These are phyloP conservation scores for Rossbeevera mucosa DNA, from an alignment of 768 basidiomycete species.

Conservation along the genomic window DNA sequence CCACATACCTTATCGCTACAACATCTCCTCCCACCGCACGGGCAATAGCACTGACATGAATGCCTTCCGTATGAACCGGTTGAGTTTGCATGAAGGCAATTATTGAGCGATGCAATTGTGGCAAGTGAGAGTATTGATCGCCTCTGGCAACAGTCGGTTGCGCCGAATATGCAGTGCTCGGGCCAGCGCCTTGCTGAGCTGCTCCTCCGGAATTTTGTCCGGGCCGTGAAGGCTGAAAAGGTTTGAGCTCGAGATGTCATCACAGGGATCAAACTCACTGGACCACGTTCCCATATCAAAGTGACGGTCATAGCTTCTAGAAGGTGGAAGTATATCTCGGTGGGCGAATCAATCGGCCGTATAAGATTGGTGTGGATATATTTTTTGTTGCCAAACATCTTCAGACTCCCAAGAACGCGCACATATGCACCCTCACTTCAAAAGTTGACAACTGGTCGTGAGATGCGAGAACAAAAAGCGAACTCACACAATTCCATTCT, in stretches of 20 bases:
- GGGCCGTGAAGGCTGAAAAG: constrained; percentile 31
- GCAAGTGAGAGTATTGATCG: constrained; percentile 53
- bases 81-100: constrained; percentile 55
- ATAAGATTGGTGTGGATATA: constrained; percentile 80
- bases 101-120: constrained; percentile 58
- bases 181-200: constrained; percentile 8
- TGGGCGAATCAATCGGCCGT: constrained; percentile 58
- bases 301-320: constrained; percentile 70
- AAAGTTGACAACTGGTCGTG: not conserved
- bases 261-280: constrained; percentile 39
- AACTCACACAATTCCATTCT: constrained; percentile 44
- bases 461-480: constrained; percentile 1
- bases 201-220: constrained; percentile 21
- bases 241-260: not conserved
- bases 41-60: constrained; percentile 70
- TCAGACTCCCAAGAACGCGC: constrained; percentile 76
- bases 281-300: constrained; percentile 61
- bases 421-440: constrained; percentile 72
- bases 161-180: constrained; percentile 42
- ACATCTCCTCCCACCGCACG: constrained; percentile 57
- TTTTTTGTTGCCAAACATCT: constrained; percentile 74
- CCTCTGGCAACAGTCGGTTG: constrained; percentile 29
- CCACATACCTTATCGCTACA: constrained; percentile 56
- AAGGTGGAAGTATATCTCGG: constrained; percentile 81
- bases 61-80: constrained; percentile 54